Conservation (phyloP, 169 alveolate genomes). For the Plasmodium inui region DNA sequence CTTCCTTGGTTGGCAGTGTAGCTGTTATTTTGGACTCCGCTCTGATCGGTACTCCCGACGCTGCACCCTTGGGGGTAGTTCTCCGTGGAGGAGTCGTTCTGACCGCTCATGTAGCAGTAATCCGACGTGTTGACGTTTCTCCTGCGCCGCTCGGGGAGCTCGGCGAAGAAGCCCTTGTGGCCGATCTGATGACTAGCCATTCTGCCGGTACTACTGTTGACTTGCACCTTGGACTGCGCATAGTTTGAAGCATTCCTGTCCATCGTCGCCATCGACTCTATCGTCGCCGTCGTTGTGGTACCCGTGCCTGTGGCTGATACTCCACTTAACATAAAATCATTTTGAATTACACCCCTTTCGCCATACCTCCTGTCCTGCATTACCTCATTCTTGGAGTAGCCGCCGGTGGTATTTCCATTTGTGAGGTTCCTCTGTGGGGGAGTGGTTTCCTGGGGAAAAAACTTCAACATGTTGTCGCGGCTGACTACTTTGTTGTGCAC, state of each 20-base stretch:
- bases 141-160: neutral
- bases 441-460: neutral
- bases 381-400: neutral
- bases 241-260: neutral
- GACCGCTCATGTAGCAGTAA: neutral
- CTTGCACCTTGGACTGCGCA: neutral
- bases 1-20: neutral
- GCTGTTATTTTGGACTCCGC: neutral
- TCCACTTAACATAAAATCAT: neutral
- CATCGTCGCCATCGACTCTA: neutral
- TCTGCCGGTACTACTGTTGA: neutral
- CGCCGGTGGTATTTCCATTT: neutral
- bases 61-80: neutral
- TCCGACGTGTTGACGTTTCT: neutral
- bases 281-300: neutral
- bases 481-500: neutral
- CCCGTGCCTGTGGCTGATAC: neutral
- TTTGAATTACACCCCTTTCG: neutral
- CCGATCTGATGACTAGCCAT: neutral
- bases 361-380: neutral
- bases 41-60: neutral
- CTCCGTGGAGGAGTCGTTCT: neutral
- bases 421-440: neutral
- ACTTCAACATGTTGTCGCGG: neutral
- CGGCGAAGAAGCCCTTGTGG: neutral